Percentiles rank a stretch among this genome's conserved stretches.
phyloP scores from a whole-genome alignment of 2,329 filamentous ascomycete genomes.

The Aspergillus chevalieri region DNA sequence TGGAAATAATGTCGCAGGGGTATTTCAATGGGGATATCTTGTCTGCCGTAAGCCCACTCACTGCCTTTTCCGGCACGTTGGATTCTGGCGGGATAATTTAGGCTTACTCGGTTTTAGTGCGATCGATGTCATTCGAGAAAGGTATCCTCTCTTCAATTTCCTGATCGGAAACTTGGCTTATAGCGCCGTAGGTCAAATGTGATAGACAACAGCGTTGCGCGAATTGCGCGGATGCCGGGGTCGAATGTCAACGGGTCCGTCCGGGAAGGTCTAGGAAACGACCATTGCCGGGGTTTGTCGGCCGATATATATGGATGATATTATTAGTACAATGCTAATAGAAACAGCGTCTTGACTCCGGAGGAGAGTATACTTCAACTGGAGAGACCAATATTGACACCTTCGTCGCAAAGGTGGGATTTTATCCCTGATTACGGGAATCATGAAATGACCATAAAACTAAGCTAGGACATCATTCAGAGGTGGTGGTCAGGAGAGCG shows the following conservation, averaged over 20 bases:
- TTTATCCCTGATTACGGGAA: not conserved
- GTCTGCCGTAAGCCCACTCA: slow-evolving; percentile 13
- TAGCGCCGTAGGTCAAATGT: slow-evolving; percentile 16
- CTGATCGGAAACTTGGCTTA: not conserved
- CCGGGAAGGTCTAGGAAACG: slow-evolving; percentile 8
- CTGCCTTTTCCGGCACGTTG: not conserved
- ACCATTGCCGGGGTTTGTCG: slow-evolving; percentile 10
- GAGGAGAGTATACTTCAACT: not conserved
- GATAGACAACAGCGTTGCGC: slow-evolving; percentile 17
- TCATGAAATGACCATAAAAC: no score
- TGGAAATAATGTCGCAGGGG: not conserved
- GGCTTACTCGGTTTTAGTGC: slow-evolving; percentile 11
- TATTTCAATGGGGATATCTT: slow-evolving; percentile 5
- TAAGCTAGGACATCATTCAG: no score
- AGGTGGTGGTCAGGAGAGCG: not conserved
- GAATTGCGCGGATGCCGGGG: slow-evolving; percentile 19
- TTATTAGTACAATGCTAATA: not conserved
- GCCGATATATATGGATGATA: not conserved
- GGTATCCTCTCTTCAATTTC: slow-evolving; percentile 5
- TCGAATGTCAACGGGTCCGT: slow-evolving; percentile 16
- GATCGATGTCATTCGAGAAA: slow-evolving; percentile 22
- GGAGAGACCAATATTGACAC: not conserved
- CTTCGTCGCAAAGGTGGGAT: not conserved
- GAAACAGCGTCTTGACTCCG: not conserved
- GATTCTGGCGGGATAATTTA: not conserved